Base-by-base conservation (phyloP, 257 asterid species). In the Rubia yunnanensis region DNA sequence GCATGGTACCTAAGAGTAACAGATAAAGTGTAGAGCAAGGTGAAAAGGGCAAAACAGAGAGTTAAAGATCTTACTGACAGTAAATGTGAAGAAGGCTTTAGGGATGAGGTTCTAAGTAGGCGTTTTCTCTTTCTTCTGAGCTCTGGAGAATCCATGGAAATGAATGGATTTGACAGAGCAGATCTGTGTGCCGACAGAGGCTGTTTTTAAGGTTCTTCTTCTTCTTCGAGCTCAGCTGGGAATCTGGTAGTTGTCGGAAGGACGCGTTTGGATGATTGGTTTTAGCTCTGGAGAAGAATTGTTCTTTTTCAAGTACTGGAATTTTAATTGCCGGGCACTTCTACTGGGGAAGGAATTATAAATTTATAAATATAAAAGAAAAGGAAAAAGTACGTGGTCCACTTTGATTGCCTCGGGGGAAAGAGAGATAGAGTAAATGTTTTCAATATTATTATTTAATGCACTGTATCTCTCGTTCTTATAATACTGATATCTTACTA, bases 91-190 rank as follows among this genome's bases (percentile, higher is more conserved):
- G 69, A 48, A 11, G 78, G 57, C 38, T 67, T 59, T 14, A 78
- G 70, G 1, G 90, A 60, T 31, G 70, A 13, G 57, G 74, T 83
- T 69, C 89, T 68, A 63, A 77, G 68, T 11, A 78, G 27, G n/a
- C 95, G 83, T 78, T 88, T 94, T 70, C 94, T 78, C 84, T 86
- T 90, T 71, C 97, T 88, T 46, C 91, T 82, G 70, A 81, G 89
- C 78, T 92, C 95, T 13, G 95, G 78, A 56, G 83, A 79, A 72
- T 80, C 94, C 99, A 92, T 91, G 44, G 36, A 32, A 44, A 18
- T 0, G 22, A 32, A 5, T 5, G n/a, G 61, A 54, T 10, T 13
- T 49, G 22, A 39, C 48, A 39, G 22, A 1, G 71, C 72, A 79
- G 88, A 72, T 81, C 82, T 73, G 68, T 44, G 70, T 52, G 70